phyloP scores from a whole-genome alignment of 2,329 filamentous ascomycete genomes.

The Alternaria atra region DNA sequence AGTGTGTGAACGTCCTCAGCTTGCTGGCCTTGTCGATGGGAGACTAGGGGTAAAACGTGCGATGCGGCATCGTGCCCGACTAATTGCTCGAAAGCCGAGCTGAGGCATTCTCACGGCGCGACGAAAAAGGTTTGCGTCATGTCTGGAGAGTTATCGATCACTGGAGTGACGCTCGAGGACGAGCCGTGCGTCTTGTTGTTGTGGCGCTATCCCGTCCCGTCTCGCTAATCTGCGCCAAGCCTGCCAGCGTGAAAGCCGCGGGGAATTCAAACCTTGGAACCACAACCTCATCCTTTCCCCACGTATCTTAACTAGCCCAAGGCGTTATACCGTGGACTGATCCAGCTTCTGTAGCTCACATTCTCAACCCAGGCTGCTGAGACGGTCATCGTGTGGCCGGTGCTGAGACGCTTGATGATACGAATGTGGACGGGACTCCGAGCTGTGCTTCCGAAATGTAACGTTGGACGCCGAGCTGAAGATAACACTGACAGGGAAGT shows the following conservation, averaged over 20 bases:
- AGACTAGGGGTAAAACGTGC: neutral
- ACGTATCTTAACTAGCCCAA: neutral
- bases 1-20: neutral
- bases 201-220: slow-evolving; percentile 10
- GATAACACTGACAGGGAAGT: slow-evolving; percentile 14
- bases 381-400: slow-evolving; percentile 19
- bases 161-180: neutral
- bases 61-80: neutral
- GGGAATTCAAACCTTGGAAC: slow-evolving; percentile 3
- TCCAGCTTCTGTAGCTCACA: slow-evolving; percentile 27
- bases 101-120: neutral
- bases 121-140: neutral
- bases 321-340: slow-evolving; percentile 11
- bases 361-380: slow-evolving; percentile 24
- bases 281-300: slow-evolving; percentile 1
- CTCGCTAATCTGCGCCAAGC: slow-evolving; percentile 10
- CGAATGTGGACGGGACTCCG: slow-evolving; percentile 13
- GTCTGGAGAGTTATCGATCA: slow-evolving; percentile 2
- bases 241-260: slow-evolving; percentile 3
- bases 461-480: slow-evolving; percentile 27
- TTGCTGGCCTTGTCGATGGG: neutral
- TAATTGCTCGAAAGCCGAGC: neutral
- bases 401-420: slow-evolving; percentile 34
- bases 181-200: slow-evolving; percentile 1
- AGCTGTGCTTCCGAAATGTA: slow-evolving; percentile 32